Conservation (phyloP, 1,284 basidiomycete genomes). For the Ceratobasidium sp. region DNA sequence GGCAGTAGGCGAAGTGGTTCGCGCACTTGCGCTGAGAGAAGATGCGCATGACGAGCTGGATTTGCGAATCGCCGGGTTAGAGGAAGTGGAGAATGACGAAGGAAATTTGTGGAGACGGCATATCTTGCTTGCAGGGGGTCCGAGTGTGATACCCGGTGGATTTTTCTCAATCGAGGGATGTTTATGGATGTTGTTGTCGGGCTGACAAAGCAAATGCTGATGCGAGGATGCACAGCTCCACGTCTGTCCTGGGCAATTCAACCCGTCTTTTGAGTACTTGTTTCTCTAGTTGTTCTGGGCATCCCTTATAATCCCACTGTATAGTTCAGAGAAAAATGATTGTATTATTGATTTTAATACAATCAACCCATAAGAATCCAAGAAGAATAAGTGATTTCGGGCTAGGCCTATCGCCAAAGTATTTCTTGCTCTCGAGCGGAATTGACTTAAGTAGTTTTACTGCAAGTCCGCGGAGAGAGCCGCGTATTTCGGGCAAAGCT, state of each 20-base stretch:
- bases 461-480: conserved; percentile 19
- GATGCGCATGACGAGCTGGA: conserved; percentile 25
- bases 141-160: conserved; percentile 35
- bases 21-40: conserved; percentile 18
- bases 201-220: conserved; percentile 8
- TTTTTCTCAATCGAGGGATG: conserved; percentile 33
- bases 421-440: background rate
- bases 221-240: conserved; percentile 1
- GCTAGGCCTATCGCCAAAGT: background rate
- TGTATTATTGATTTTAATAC: background rate
- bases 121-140: conserved; percentile 27
- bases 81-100: conserved; percentile 22
- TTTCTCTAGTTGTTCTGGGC: background rate
- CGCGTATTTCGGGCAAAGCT: conserved; percentile 29
- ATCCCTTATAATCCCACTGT: background rate
- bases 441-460: background rate
- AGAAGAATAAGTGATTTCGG: background rate
- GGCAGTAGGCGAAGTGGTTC: conserved; percentile 29
- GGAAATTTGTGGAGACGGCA: conserved; percentile 39
- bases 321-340: conserved; percentile 12
- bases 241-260: conserved; percentile 38
- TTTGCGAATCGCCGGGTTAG: conserved; percentile 11
- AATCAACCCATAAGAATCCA: conserved; percentile 9
- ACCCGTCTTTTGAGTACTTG: conserved; percentile 20
- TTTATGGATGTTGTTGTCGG: conserved; percentile 19